Base-by-base conservation (phyloP, 306 rosid species). In the Crotalaria pallida region DNA sequence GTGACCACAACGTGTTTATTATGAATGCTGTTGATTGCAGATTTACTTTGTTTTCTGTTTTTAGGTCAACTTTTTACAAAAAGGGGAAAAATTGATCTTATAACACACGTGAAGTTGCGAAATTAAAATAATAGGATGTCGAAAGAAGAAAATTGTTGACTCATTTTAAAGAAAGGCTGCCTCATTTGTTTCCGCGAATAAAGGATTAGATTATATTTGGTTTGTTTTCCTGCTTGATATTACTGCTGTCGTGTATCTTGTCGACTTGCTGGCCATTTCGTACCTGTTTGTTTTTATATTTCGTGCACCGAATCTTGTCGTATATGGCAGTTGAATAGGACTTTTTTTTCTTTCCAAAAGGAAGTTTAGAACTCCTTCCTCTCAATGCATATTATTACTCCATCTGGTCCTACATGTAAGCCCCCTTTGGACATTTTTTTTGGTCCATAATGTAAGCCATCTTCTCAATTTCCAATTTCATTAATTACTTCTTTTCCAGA, bases 11-110 rank as follows among this genome's bases (percentile, higher is more conserved):
- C 19, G 34, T 31, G 26, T 80, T 48, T 64, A 33, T 71, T 10
- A 0, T 29, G 47, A 31, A 11, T 61, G 74, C 72, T 18, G 57
- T 72, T 69, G 53, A 47, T 29, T 72, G 7, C 19, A 5, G 75
- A 66, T 76, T 51, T 51, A 21, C 7, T 18, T 26, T 31, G 17
- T 59, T 61, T 67, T 76, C 7, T 10, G 23, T 40, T 74, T 76
- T 13, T 43, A 12, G 12, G 31, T 62, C 48, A 17, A 44, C 10
- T 10, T 1, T 11, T 17, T 58, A 66, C 55, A 3, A 19, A 27
- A 22, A 2, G 44, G 11, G 33, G 19, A 10, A 48, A 6, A 61
- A 47, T 48, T 65, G 47, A 72, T 72, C 29, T 58, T 50, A 31
- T 10, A 21, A 58, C 33, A 27, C 53, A 44, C 16, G 51, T 60